Evolutionary conservation across 495 filamentous ascomycete species (phyloP), one percentile per base, ranked within the genome.

Genomic region (Xanthoparmelia taractica): DNA sequence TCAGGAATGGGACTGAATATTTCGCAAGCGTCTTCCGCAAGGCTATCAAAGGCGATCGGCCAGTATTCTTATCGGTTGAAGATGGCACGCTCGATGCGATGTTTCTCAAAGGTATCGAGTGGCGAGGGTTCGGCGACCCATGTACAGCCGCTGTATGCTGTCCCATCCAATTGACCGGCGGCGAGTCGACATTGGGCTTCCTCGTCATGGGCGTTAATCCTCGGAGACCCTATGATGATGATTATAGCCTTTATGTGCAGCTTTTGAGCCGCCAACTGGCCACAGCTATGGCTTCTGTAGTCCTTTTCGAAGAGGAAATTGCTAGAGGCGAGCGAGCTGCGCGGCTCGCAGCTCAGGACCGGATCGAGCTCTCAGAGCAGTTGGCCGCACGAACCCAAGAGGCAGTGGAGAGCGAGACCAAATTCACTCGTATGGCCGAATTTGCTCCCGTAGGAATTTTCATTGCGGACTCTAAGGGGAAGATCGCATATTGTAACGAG

Each of bases 271-370:
- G 86, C 17, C 87, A 89, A 66, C 74, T 89, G 12, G 84, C 84
- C 12, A 90, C 87, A 1, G 85, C 85, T 10, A 79, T 89, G 68
- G 87, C 87, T 15, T 87, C 85, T 0, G 86, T 89, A 12, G 85
- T 89, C 0, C 69, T 90, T 8, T 88, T 88, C 61, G 87, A 89
- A 66, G 87, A 89, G 64, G 87, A 90, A 68, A 89, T 89, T 65
- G 79, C 79, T 58, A 74, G 86, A 57, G 86, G 87, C 20, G 80
- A 86, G 71, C 76, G 77, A 64, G 87, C 86, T 7, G 87, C 87
- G 20, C 80, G 80, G 29, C 73, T 87, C 43, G 87, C 87, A 17
- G 83, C 84, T 12, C 50, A 54, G 29, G 50, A 54, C 17, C 50
- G 50, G 29, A 54, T 54, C 57, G 80, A 87, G 65, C 78, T 90